phyloP scores from a whole-genome alignment of 1,139 yeast species.

The Entelexis paramagnoliae region DNA sequence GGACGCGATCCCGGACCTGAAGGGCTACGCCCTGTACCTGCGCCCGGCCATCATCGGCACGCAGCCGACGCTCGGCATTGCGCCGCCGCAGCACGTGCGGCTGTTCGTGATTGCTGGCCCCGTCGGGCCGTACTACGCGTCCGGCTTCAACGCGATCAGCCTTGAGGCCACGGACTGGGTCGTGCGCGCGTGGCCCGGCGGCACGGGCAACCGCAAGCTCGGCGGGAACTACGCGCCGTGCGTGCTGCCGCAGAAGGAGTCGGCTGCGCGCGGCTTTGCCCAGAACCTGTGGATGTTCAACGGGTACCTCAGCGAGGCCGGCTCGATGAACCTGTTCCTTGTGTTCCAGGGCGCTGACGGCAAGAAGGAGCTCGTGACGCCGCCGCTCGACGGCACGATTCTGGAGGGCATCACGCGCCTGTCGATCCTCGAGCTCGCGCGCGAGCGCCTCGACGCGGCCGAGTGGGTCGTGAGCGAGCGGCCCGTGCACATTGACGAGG shows the following conservation, averaged over 20 bases:
- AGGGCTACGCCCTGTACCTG: constrained; percentile 82
- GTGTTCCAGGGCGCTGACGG: constrained; percentile 52
- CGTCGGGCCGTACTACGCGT: constrained; percentile 79
- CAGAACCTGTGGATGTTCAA: constrained; percentile 96
- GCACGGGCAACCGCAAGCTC: constrained; percentile 87
- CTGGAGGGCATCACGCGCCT: constrained; percentile 96
- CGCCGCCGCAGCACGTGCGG: constrained; percentile 68
- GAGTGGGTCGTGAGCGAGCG: constrained; percentile 82
- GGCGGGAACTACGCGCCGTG: constrained; percentile 98
- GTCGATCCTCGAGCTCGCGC: constrained; percentile 66
- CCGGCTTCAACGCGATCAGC: constrained; percentile 88
- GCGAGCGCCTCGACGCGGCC: constrained; percentile 55
- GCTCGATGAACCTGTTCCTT: constrained; percentile 91
- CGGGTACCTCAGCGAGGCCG: constrained; percentile 86
- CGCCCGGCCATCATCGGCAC: constrained; percentile 96
- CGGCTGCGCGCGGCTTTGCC: constrained; percentile 80
- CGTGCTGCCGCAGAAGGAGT: constrained; percentile 75
- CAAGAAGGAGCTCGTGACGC: constrained; percentile 88
- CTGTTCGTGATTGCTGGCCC: constrained; percentile 84
- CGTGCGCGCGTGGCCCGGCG: constrained; percentile 99
- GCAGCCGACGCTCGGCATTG: constrained; percentile 73
- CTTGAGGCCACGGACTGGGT: constrained; percentile 92
- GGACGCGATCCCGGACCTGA: constrained; percentile 67
- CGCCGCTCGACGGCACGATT: constrained; percentile 94
- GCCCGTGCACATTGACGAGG: constrained; percentile 68